Percentiles rank a stretch among this genome's conserved stretches.
phyloP scores from a whole-genome alignment of 1,284 basidiomycete genomes.

The Wallemia ichthyophaga region DNA sequence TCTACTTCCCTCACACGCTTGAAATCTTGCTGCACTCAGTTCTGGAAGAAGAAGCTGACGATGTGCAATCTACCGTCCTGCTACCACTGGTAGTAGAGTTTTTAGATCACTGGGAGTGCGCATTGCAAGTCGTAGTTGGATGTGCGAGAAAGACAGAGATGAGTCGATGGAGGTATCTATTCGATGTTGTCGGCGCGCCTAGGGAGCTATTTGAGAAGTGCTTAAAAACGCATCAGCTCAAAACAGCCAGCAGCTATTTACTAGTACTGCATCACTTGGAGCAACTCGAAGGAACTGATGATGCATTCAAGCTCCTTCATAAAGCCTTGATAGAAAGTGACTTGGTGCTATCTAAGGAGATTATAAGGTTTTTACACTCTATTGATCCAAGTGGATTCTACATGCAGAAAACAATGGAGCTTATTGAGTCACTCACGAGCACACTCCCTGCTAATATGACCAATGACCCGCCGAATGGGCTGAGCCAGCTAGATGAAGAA shows the following conservation, averaged over 20 bases:
- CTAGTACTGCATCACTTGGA: constrained; percentile 80
- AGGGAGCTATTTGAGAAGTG: constrained; percentile 74
- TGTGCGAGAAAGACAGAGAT: constrained; percentile 94
- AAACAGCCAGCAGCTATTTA: constrained; percentile 75
- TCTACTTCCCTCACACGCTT: constrained; percentile 77
- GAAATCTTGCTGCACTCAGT: constrained; percentile 83
- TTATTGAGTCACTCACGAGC: neutral
- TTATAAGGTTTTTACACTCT: constrained; percentile 66
- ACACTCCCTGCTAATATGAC: neutral
- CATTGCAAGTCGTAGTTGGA: constrained; percentile 73
- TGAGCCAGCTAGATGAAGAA: neutral
- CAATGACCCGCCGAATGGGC: neutral
- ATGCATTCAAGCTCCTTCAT: constrained; percentile 44
- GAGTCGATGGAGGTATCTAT: constrained; percentile 61
- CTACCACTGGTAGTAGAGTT: constrained; percentile 55
- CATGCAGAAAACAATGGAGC: neutral
- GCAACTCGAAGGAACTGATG: constrained; percentile 45
- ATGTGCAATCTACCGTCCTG: constrained; percentile 14
- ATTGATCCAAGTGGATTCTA: constrained; percentile 25
- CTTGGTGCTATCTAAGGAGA: constrained; percentile 53
- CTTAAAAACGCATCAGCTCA: constrained; percentile 36
- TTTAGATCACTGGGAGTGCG: constrained; percentile 69
- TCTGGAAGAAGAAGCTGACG: constrained; percentile 54
- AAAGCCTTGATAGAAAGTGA: constrained; percentile 41
- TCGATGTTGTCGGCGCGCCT: constrained; percentile 67